These are phyloP conservation scores for Aureobasidium pullulans DNA, from an alignment of 2,329 filamentous ascomycete species.

Conservation along the genomic window DNA sequence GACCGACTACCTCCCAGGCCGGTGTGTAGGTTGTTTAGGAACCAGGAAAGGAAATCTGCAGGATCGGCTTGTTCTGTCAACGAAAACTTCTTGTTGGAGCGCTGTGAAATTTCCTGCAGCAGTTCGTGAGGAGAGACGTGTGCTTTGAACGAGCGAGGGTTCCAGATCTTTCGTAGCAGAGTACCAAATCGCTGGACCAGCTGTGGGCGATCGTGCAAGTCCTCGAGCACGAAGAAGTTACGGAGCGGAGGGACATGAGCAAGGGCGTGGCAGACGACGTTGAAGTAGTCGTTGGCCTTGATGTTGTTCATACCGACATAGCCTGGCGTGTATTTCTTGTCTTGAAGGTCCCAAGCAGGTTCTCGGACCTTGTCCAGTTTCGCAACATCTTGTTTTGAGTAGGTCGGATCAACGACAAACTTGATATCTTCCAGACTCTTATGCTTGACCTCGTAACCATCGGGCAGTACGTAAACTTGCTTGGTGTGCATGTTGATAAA, in stretches of 20 bases:
- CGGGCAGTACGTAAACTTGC: slow-evolving; percentile 83
- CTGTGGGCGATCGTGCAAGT: slow-evolving; percentile 67
- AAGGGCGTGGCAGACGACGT: slow-evolving; percentile 85
- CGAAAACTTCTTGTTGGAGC: slow-evolving; percentile 86
- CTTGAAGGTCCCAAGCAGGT: slow-evolving; percentile 67
- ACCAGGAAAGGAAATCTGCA: slow-evolving; percentile 95
- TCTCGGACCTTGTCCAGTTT: slow-evolving; percentile 63
- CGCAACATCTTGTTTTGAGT: slow-evolving; percentile 71
- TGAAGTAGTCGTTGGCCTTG: slow-evolving; percentile 98
- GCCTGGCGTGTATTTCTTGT: slow-evolving; percentile 82
- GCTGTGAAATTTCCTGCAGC: slow-evolving; percentile 85
- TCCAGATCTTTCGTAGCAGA: slow-evolving; percentile 95
- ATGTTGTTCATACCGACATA: slow-evolving; percentile 99
- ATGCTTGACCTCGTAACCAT: slow-evolving; percentile 93
- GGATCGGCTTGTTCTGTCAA: slow-evolving; percentile 88
- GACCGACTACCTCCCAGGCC: slow-evolving; percentile 84
- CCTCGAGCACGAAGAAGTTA: slow-evolving; percentile 85
- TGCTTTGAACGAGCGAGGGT: slow-evolving; percentile 87
- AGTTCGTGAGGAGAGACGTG: slow-evolving; percentile 97
- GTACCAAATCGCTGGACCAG: slow-evolving; percentile 83
- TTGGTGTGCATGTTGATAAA: slow-evolving; percentile 97
- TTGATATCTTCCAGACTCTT: slow-evolving; percentile 97
- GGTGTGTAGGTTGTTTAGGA: slow-evolving; percentile 90
- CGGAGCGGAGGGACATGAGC: slow-evolving; percentile 83
- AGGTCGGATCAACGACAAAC: slow-evolving; percentile 87